Conservation (phyloP, 176 grass and related monocot species). For the Paspalum notatum region DNA sequence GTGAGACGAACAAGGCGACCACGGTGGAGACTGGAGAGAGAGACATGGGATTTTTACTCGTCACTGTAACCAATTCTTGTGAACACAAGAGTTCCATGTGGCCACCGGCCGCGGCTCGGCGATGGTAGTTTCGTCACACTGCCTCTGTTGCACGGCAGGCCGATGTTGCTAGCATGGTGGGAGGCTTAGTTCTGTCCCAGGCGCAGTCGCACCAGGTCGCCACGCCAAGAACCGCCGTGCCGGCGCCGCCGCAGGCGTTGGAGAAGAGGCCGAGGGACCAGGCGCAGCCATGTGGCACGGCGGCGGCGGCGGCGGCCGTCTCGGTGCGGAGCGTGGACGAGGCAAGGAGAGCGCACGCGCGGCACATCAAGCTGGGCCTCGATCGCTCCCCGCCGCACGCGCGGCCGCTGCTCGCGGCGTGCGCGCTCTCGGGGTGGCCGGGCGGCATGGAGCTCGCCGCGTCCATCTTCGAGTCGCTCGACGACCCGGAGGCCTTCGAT, state of each 20-base stretch:
- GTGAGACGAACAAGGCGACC: not conserved
- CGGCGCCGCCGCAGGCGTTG: not conserved
- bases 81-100: constrained; percentile 30
- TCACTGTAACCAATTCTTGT: constrained; percentile 23
- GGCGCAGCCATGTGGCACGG: constrained; percentile 35
- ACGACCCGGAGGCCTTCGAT: constrained; percentile 69
- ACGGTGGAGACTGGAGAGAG: not conserved
- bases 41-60: constrained; percentile 24
- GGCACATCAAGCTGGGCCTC: constrained; percentile 68
- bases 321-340: constrained; percentile 48
- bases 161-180: constrained; percentile 56
- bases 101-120: constrained; percentile 1
- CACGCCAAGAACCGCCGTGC: constrained; percentile 35
- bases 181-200: constrained; percentile 53
- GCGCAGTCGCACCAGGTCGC: constrained; percentile 48
- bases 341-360: constrained; percentile 55
- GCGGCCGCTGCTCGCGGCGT: constrained; percentile 61
- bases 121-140: constrained; percentile 22
- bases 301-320: constrained; percentile 10
- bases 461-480: constrained; percentile 68
- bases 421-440: constrained; percentile 60
- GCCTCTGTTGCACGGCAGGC: not conserved
- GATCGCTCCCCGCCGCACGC: constrained; percentile 51
- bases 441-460: constrained; percentile 69
- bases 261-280: constrained; percentile 43